phyloP scores from a whole-genome alignment of 306 rosid species.

The Corylus avellana region DNA sequence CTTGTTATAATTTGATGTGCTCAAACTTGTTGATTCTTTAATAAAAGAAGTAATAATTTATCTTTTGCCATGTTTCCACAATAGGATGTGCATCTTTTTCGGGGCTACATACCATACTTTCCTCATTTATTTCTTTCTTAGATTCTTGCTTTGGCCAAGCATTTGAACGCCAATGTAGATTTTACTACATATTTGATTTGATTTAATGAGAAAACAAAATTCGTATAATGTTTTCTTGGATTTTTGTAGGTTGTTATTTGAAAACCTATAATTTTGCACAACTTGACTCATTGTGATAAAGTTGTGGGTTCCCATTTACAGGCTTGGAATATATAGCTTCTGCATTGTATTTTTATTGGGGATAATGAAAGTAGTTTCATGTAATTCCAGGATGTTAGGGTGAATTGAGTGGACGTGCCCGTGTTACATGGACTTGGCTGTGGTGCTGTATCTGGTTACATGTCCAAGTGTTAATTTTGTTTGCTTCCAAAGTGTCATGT shows the following conservation, averaged over 20 bases:
- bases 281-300: background rate
- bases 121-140: background rate
- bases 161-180: slow-evolving; percentile 20
- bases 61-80: slow-evolving; percentile 16
- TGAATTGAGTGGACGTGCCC: slow-evolving; percentile 16
- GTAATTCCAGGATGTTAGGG: slow-evolving; percentile 9
- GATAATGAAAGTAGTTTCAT: slow-evolving; percentile 1
- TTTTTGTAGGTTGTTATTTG: background rate
- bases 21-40: slow-evolving; percentile 23
- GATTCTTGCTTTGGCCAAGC: slow-evolving; percentile 4
- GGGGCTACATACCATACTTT: slow-evolving; percentile 6
- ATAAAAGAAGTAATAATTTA: slow-evolving; percentile 10
- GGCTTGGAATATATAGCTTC: slow-evolving; percentile 26
- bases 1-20: slow-evolving; percentile 24
- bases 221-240: background rate
- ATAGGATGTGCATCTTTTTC: slow-evolving; percentile 18
- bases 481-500: background rate
- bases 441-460: slow-evolving; percentile 30
- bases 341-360: slow-evolving; percentile 24
- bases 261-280: background rate
- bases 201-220: background rate
- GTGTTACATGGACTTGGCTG: slow-evolving; percentile 24
- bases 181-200: background rate
- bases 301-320: background rate
- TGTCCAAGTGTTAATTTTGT: slow-evolving; percentile 25